phyloP scores from a whole-genome alignment of 2,329 filamentous ascomycete species.

The Botryotinia narcissicola region DNA sequence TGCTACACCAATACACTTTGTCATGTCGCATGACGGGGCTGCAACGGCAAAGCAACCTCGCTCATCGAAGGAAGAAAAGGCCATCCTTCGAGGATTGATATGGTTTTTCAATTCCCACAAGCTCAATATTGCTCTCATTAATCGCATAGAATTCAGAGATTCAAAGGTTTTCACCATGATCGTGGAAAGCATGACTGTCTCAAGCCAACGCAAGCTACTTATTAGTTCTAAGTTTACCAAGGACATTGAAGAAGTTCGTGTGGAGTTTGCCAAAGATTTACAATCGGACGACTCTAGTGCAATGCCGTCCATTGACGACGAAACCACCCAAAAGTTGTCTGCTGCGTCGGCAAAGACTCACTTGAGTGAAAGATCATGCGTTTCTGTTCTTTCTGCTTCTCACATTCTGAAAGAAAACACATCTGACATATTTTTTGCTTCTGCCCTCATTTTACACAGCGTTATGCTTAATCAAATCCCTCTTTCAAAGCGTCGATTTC shows the following conservation, averaged over 20 bases:
- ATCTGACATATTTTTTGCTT: constrained; percentile 36
- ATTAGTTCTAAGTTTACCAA: constrained; percentile 24
- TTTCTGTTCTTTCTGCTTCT: constrained; percentile 33
- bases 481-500: constrained; percentile 42
- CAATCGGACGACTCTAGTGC: not conserved
- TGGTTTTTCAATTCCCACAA: constrained; percentile 53
- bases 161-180: constrained; percentile 49
- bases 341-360: constrained; percentile 28
- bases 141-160: constrained; percentile 60
- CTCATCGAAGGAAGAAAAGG: constrained; percentile 27
- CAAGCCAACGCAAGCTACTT: constrained; percentile 25
- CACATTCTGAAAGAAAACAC: constrained; percentile 38
- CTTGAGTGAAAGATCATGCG: constrained; percentile 40
- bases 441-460: constrained; percentile 45
- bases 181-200: constrained; percentile 39
- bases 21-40: constrained; percentile 65
- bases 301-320: constrained; percentile 16
- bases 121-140: constrained; percentile 62
- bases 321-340: constrained; percentile 23
- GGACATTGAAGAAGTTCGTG: constrained; percentile 23
- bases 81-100: constrained; percentile 47
- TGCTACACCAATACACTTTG: constrained; percentile 58
- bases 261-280: constrained; percentile 17
- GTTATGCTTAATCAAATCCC: constrained; percentile 43
- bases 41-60: constrained; percentile 9